Percentiles rank a stretch among this genome's conserved stretches.
Evolutionary conservation across 1,284 basidiomycete species (phyloP).

Genomic region (Leccinum angustisporum): DNA sequence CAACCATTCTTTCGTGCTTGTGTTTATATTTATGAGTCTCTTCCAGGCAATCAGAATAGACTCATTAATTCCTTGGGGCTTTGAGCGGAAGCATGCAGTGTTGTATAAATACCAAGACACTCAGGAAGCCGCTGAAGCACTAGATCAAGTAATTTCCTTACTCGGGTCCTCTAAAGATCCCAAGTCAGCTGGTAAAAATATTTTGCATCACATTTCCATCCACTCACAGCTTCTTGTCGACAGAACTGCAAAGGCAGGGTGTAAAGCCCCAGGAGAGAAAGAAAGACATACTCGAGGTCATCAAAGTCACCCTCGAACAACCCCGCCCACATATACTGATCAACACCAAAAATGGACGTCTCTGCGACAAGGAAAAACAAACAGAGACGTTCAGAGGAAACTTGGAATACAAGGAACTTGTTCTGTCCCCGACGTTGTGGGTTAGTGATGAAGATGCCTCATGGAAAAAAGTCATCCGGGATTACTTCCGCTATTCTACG

Average conservation of each 20-base stretch:
- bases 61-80: conserved; percentile 5
- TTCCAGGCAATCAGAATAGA: conserved; percentile 16
- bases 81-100: conserved; percentile 15
- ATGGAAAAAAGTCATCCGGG: conserved; percentile 3
- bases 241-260: conserved; percentile 2
- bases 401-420: conserved; percentile 16
- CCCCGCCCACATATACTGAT: conserved; percentile 17
- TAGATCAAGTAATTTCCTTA: conserved; percentile 4
- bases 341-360: conserved; percentile 14
- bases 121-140: conserved; percentile 9
- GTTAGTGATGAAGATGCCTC: neutral
- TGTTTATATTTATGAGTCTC: neutral
- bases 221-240: neutral
- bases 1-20: neutral
- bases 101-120: conserved; percentile 14
- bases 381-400: conserved; percentile 12
- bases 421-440: neutral
- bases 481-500: conserved; percentile 23
- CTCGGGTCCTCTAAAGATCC: neutral
- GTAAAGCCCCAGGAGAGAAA: conserved; percentile 15
- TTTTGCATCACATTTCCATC: neutral
- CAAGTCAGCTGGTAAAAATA: conserved; percentile 10
- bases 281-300: neutral
- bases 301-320: conserved; percentile 8
- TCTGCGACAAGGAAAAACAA: conserved; percentile 17